Percentiles rank a stretch among this genome's conserved stretches.
Conservation (phyloP, 768 basidiomycete genomes). For the Pleurotus platypus region DNA sequence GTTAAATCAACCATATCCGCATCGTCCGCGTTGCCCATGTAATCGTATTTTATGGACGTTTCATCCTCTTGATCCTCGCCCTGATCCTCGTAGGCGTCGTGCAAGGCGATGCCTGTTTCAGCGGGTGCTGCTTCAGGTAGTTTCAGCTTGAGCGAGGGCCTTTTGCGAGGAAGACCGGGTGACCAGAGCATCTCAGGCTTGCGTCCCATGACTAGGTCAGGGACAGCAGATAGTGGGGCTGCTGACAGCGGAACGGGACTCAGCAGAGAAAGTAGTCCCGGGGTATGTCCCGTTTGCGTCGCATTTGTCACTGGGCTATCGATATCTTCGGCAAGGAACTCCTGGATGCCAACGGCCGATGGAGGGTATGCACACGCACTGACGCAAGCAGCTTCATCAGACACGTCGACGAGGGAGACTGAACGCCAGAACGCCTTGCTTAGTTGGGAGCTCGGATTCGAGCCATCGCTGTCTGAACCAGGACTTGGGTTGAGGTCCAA, state of each 20-base stretch:
- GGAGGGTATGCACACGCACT: slow-evolving; percentile 12
- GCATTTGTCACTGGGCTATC: background rate
- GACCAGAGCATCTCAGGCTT: slow-evolving; percentile 42
- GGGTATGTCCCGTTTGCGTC: slow-evolving; percentile 7
- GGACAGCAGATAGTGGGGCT: slow-evolving; percentile 20
- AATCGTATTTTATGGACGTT: background rate
- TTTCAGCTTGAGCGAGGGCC: slow-evolving; percentile 11
- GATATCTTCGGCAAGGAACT: slow-evolving; percentile 9
- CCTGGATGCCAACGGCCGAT: slow-evolving; percentile 27
- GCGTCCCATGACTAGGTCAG: slow-evolving; percentile 34
- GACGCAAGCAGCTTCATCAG: slow-evolving; percentile 15
- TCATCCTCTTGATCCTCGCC: background rate
- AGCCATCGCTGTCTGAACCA: slow-evolving; percentile 2
- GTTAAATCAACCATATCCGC: slow-evolving; percentile 2
- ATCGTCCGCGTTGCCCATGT: background rate
- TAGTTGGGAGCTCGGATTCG: slow-evolving; percentile 19
- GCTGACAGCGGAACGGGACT: slow-evolving; percentile 10
- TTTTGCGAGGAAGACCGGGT: slow-evolving; percentile 28
- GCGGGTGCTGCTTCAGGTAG: no score
- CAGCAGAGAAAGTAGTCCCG: slow-evolving; percentile 7
- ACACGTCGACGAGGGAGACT: slow-evolving; percentile 28
- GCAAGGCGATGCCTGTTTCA: no score
- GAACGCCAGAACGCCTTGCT: slow-evolving; percentile 45
- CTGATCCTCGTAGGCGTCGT: slow-evolving; percentile 10
- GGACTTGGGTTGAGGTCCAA: slow-evolving; percentile 14